A percentile compares a stretch with the other conserved stretches of the same genome.
phyloP scores from a whole-genome alignment of 352 stramenopile species.

The Globisporangium camurandrum region DNA sequence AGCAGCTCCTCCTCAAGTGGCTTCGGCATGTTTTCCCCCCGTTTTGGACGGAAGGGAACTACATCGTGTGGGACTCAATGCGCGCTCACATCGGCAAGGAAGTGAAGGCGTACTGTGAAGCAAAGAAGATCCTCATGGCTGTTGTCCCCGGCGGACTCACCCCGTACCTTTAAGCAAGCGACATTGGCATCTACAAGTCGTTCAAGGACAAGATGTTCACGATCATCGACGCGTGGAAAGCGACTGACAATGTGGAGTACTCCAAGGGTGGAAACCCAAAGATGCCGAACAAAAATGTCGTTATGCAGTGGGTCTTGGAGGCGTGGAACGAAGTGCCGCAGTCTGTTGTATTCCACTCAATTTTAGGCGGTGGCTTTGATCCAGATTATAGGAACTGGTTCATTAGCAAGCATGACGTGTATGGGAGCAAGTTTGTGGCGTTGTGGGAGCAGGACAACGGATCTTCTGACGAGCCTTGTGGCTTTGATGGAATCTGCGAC shows the following conservation, averaged over 20 bases:
- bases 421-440: too few species aligned
- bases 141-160: constrained; percentile 2
- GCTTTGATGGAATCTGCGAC: too few species aligned
- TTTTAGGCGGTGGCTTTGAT: too few species aligned
- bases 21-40: constrained; percentile 1
- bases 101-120: neutral
- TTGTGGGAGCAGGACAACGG: too few species aligned
- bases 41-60: neutral
- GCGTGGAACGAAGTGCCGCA: too few species aligned
- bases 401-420: too few species aligned
- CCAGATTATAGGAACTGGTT: too few species aligned
- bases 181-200: constrained; percentile 4
- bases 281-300: too few species aligned
- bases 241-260: neutral
- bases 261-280: neutral
- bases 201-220: constrained; percentile 5
- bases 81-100: neutral
- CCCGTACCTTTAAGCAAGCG: constrained; percentile 3
- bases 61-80: neutral
- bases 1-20: constrained; percentile 1
- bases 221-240: constrained; percentile 1
- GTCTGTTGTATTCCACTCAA: too few species aligned
- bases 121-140: neutral
- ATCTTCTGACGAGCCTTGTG: too few species aligned
- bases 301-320: too few species aligned